Conservation (phyloP, 257 asterid species). For the Coffea eugenioides region DNA sequence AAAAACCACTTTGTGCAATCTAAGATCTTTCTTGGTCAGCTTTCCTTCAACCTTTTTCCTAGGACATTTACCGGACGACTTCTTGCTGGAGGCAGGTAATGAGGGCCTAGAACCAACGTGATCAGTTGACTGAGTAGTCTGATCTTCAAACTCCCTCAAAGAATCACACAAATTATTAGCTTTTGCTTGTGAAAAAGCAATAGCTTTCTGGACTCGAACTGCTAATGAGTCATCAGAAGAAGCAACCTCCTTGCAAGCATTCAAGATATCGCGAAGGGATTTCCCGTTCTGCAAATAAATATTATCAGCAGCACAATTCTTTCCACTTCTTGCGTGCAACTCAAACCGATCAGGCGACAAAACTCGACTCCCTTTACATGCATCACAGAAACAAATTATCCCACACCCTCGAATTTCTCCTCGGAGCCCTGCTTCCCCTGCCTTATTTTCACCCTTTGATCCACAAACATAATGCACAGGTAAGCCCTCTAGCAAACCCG, state of each 20-base stretch:
- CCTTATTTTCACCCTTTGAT: slow-evolving; percentile 59
- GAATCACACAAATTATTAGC: slow-evolving; percentile 31
- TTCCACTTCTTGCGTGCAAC: slow-evolving; percentile 69
- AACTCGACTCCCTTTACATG: slow-evolving; percentile 64
- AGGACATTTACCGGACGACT: slow-evolving; percentile 32
- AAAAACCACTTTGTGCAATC: slow-evolving; percentile 74
- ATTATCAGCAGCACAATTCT: slow-evolving; percentile 75
- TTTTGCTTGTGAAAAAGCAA: slow-evolving; percentile 41
- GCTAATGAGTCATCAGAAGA: slow-evolving; percentile 44
- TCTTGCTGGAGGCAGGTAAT: slow-evolving; percentile 28
- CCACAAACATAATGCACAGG: slow-evolving; percentile 60
- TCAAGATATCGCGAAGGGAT: slow-evolving; percentile 64
- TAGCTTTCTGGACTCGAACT: slow-evolving; percentile 46
- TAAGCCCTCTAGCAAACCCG: slow-evolving; percentile 84
- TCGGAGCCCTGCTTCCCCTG: slow-evolving; percentile 44
- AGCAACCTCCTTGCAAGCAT: slow-evolving; percentile 59
- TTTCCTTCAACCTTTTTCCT: slow-evolving; percentile 52
- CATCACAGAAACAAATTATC: slow-evolving; percentile 69
- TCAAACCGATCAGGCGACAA: slow-evolving; percentile 75
- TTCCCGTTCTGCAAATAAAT: slow-evolving; percentile 77
- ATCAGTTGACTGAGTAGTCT: slow-evolving; percentile 27
- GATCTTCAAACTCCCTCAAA: slow-evolving; percentile 36
- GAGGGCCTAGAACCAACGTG: slow-evolving; percentile 44
- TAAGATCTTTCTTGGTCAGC: slow-evolving; percentile 81
- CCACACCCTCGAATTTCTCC: slow-evolving; percentile 72